phyloP scores from a whole-genome alignment of 2,329 filamentous ascomycete species.

The Xylaria multiplex region DNA sequence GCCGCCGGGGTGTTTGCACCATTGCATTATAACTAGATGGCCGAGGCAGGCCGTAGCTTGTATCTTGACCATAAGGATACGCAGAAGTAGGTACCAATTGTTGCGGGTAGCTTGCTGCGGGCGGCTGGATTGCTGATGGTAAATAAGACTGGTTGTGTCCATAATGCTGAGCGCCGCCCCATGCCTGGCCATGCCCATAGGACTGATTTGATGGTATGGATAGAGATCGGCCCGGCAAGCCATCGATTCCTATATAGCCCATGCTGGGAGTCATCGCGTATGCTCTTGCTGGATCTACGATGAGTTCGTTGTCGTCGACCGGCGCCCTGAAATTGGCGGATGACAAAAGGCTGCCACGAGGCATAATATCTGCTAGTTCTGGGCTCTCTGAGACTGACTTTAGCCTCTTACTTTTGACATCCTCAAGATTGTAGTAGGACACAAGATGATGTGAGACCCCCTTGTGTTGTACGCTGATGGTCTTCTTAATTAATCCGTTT shows the following conservation, averaged over 20 bases:
- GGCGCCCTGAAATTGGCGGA: slow-evolving; percentile 74
- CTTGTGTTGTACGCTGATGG: slow-evolving; percentile 80
- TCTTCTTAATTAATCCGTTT: slow-evolving; percentile 89
- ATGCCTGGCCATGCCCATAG: slow-evolving; percentile 25
- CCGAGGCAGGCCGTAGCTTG: slow-evolving; percentile 26
- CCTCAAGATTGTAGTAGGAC: slow-evolving; percentile 85
- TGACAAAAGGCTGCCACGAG: slow-evolving; percentile 67
- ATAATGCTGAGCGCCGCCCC: slow-evolving; percentile 16
- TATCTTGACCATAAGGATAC: slow-evolving; percentile 5
- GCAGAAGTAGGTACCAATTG: slow-evolving; percentile 21
- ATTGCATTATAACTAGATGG: slow-evolving; percentile 15
- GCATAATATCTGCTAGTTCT: slow-evolving; percentile 60
- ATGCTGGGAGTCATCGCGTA: background rate
- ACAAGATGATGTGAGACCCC: slow-evolving; percentile 86
- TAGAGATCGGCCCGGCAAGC: slow-evolving; percentile 33
- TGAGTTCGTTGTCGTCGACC: slow-evolving; percentile 61
- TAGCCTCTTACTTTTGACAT: slow-evolving; percentile 73
- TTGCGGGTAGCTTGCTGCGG: slow-evolving; percentile 3
- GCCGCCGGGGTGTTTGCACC: slow-evolving; percentile 25
- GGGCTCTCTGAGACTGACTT: slow-evolving; percentile 67
- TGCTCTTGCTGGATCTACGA: slow-evolving; percentile 9
- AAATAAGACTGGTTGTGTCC: slow-evolving; percentile 26
- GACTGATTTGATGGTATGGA: slow-evolving; percentile 35
- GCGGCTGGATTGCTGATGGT: slow-evolving; percentile 27
- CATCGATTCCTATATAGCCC: slow-evolving; percentile 21